A percentile compares a stretch with the other conserved stretches of the same genome.
phyloP scores from a whole-genome alignment of 306 rosid species.

The Casuarina cunninghamiana region DNA sequence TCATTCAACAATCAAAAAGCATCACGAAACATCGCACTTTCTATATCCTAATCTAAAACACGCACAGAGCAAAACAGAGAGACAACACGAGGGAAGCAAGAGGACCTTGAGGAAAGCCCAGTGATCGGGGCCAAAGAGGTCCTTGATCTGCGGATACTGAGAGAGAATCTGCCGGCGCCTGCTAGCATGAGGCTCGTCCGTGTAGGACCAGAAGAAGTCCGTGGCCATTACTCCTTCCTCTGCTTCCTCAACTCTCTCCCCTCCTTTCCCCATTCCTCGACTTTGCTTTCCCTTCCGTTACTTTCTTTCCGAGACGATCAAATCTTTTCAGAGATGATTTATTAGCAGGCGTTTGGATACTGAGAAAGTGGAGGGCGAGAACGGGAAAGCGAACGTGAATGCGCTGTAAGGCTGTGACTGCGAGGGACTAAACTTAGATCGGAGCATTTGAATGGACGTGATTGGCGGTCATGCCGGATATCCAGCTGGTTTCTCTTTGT shows the following conservation, averaged over 20 bases:
- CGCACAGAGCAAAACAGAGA: neutral
- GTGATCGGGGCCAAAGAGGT: slow-evolving; percentile 83
- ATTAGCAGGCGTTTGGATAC: no score
- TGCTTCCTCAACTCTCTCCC: slow-evolving; percentile 25
- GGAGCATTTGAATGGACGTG: neutral
- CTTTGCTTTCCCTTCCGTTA: neutral
- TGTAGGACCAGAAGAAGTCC: slow-evolving; percentile 90
- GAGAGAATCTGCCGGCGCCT: slow-evolving; percentile 93
- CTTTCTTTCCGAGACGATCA: no score
- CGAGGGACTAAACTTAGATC: neutral
- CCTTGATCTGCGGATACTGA: slow-evolving; percentile 80
- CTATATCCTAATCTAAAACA: neutral
- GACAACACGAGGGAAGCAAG: neutral
- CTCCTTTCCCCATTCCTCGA: neutral
- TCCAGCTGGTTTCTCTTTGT: no score
- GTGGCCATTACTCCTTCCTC: slow-evolving; percentile 60
- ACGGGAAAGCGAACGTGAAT: neutral
- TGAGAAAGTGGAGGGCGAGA: no score
- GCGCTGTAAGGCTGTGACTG: neutral
- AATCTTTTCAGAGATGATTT: no score
- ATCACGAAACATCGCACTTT: neutral
- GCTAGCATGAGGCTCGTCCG: slow-evolving; percentile 91
- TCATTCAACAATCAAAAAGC: slow-evolving; percentile 4
- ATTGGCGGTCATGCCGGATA: neutral
- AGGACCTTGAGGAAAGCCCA: slow-evolving; percentile 70